Percentiles rank a stretch among this genome's conserved stretches.
Evolutionary conservation across 331 rosid genomes (phyloP).

Genomic region (Stylosanthes scabra): DNA sequence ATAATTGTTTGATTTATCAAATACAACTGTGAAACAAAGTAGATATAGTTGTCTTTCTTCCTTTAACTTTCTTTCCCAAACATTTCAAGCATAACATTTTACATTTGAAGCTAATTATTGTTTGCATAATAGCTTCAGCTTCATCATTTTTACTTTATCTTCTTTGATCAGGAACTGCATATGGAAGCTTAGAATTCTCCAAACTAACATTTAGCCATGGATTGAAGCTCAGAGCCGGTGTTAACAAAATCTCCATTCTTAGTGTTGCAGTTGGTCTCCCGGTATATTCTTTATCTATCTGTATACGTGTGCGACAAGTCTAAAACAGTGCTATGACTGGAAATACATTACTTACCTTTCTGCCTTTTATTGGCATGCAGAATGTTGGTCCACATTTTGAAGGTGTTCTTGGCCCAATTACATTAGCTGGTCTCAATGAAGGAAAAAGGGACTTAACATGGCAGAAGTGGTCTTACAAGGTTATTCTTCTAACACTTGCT

Average conservation of each 20-base stretch:
- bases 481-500: constrained; percentile 35
- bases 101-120: constrained; percentile 16
- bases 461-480: constrained; percentile 99
- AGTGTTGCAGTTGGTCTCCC: constrained; percentile 99
- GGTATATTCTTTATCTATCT: constrained; percentile 49
- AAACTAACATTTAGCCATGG: constrained; percentile 74
- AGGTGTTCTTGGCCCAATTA: constrained; percentile 91
- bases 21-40: no score
- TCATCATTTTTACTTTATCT: constrained; percentile 16
- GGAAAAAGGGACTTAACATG: constrained; percentile 89
- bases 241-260: constrained; percentile 84
- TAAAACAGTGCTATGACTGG: constrained; percentile 15
- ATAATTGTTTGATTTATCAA: no score
- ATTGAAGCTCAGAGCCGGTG: constrained; percentile 83
- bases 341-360: constrained; percentile 34
- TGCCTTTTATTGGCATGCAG: no score
- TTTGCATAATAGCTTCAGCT: constrained; percentile 21
- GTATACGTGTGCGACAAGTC: neutral
- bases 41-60: no score
- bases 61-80: no score
- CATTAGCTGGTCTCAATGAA: constrained; percentile 76
- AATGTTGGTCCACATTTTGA: constrained; percentile 97
- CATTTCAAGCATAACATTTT: neutral
- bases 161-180: constrained; percentile 71
- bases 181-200: constrained; percentile 86